A percentile compares a stretch with the other conserved stretches of the same genome.
phyloP scores from a whole-genome alignment of 129 eudicot genomes.

The Tagetes patula region DNA sequence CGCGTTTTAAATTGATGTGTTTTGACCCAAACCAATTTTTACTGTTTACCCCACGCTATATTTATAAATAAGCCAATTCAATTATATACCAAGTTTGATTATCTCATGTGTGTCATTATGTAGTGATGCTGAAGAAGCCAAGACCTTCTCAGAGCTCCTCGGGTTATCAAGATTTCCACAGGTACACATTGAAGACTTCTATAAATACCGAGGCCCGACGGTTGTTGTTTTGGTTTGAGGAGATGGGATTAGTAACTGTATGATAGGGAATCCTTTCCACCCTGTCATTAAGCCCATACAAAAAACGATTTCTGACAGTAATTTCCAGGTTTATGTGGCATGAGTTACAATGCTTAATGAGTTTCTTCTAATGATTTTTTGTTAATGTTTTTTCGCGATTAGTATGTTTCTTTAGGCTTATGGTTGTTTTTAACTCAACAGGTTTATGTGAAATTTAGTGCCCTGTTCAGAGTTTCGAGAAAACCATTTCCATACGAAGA shows the following conservation, averaged over 20 bases:
- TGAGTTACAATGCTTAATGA: background rate
- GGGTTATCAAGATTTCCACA: constrained; percentile 74
- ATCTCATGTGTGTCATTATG: constrained; percentile 13
- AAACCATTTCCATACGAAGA: constrained; percentile 67
- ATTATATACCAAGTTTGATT: background rate
- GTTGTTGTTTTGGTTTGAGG: background rate
- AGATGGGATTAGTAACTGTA: background rate
- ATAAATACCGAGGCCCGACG: background rate
- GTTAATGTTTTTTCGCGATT: background rate
- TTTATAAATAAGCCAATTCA: background rate
- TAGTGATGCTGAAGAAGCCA: constrained; percentile 56
- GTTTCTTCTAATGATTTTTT: background rate
- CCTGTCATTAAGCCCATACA: no score
- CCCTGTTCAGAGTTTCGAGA: constrained; percentile 78
- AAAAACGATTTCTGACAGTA: no score
- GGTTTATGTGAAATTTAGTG: constrained; percentile 78
- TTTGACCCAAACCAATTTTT: background rate
- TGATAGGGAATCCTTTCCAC: background rate
- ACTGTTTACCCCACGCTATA: background rate
- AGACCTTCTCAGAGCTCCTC: constrained; percentile 50
- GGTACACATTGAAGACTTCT: constrained; percentile 29
- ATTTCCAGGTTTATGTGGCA: no score
- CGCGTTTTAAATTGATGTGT: background rate
- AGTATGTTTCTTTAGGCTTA: background rate
- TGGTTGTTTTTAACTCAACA: constrained; percentile 23